Percentiles rank a stretch among this genome's conserved stretches.
Conservation (phyloP, 768 basidiomycete genomes). For the Boletus sp. region DNA sequence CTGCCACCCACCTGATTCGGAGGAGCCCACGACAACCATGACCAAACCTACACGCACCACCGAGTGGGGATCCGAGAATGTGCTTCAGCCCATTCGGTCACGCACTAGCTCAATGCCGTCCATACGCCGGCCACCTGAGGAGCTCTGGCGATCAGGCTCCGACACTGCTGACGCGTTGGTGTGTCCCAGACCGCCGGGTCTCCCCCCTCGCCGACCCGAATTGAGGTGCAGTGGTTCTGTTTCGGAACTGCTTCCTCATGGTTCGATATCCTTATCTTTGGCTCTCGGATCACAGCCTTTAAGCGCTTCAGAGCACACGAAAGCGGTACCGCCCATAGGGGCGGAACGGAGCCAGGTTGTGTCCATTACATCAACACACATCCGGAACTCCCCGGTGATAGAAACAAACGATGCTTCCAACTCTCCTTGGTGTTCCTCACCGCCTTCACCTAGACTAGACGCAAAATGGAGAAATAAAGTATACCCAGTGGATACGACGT, state of each 20-base stretch:
- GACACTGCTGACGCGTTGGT: neutral
- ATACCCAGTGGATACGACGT: neutral
- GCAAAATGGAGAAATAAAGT: slow-evolving; percentile 3
- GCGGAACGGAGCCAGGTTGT: slow-evolving; percentile 28
- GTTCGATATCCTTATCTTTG: slow-evolving; percentile 21
- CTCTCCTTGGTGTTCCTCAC: slow-evolving; percentile 10
- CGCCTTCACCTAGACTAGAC: slow-evolving; percentile 1
- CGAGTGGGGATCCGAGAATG: slow-evolving; percentile 20
- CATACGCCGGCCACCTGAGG: slow-evolving; percentile 16
- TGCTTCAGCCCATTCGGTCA: slow-evolving; percentile 15
- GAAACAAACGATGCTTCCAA: neutral
- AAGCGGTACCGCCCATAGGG: slow-evolving; percentile 26
- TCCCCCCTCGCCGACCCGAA: slow-evolving; percentile 10
- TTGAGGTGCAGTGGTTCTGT: slow-evolving; percentile 7
- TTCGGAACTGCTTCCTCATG: neutral
- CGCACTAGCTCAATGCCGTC: slow-evolving; percentile 14
- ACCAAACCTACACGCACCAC: slow-evolving; percentile 1
- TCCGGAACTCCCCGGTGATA: neutral
- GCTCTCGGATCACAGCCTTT: slow-evolving; percentile 29
- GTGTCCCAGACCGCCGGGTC: slow-evolving; percentile 21
- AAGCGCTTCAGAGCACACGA: slow-evolving; percentile 19
- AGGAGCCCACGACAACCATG: slow-evolving; percentile 1
- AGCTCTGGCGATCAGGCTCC: slow-evolving; percentile 20
- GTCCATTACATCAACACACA: slow-evolving; percentile 14
- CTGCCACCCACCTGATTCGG: neutral